Conservation (phyloP, 2,329 filamentous ascomycete species). For the Talaromyces sp. region DNA sequence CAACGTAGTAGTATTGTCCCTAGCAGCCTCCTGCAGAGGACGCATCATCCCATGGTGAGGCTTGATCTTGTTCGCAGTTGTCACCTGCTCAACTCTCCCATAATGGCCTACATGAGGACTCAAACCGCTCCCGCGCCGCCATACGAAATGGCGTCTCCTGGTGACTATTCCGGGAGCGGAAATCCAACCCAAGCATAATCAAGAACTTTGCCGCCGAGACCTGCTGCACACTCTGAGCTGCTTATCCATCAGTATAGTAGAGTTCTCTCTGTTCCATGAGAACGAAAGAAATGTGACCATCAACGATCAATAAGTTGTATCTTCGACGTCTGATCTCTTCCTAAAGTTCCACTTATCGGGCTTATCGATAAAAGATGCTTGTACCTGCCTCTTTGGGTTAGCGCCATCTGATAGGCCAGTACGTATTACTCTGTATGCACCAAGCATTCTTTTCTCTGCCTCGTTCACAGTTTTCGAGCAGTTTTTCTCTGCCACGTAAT, state of each 20-base stretch:
- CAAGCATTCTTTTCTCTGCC: background rate
- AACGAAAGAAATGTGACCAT: too few relatives aligned
- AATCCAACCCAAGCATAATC: background rate
- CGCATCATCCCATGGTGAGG: background rate
- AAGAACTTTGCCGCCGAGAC: background rate
- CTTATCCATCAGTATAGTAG: too few relatives aligned
- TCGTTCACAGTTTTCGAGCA: background rate
- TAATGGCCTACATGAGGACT: background rate
- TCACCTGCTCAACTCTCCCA: background rate
- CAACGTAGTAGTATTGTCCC: background rate
- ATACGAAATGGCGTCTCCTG: background rate
- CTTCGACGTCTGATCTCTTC: background rate
- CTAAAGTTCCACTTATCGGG: background rate
- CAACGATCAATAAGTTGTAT: too few relatives aligned
- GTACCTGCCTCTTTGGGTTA: conserved; percentile 6
- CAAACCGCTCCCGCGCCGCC: background rate
- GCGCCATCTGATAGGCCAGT: background rate
- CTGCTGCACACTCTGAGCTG: background rate
- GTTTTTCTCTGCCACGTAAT: background rate
- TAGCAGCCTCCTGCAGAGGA: background rate
- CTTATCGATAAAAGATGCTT: conserved; percentile 9
- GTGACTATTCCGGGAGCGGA: background rate
- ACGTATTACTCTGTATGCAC: background rate
- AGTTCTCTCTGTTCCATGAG: too few relatives aligned
- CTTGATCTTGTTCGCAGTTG: background rate